Conservation (phyloP, 1,284 basidiomycete species). For the Cryptococcus sp. region DNA sequence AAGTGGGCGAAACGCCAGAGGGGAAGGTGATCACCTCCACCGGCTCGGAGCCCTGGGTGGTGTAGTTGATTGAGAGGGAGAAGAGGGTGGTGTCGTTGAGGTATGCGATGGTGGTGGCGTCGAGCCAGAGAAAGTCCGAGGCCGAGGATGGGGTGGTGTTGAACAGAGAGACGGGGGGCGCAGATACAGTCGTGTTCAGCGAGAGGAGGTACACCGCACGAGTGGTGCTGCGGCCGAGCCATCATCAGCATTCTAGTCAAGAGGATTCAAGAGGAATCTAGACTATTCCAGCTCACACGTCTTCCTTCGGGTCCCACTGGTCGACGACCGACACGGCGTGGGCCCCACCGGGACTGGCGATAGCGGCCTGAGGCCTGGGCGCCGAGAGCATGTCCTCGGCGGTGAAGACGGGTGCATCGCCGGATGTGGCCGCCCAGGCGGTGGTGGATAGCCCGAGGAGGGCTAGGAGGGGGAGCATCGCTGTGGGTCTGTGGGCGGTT, state of each 20-base stretch:
- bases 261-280: too few species aligned
- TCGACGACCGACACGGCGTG: conserved; percentile 65
- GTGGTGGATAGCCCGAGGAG: not conserved
- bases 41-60: not conserved
- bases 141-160: conserved; percentile 18
- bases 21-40: conserved; percentile 27
- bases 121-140: conserved; percentile 43
- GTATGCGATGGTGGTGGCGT: conserved; percentile 41
- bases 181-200: conserved; percentile 27
- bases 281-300: conserved; percentile 59
- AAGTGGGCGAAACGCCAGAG: conserved; percentile 56
- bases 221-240: conserved; percentile 65
- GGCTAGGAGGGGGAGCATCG: not conserved
- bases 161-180: conserved; percentile 24
- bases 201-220: conserved; percentile 60
- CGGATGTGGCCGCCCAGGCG: not conserved
- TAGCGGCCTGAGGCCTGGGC: conserved; percentile 63
- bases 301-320: conserved; percentile 64
- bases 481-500: not conserved
- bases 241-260: not conserved
- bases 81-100: conserved; percentile 36
- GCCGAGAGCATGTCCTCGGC: conserved; percentile 62
- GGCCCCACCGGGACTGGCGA: conserved; percentile 64
- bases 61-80: conserved; percentile 19
- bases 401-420: conserved; percentile 4